Evolutionary conservation across 768 basidiomycete species (phyloP), one percentile per base, ranked within the genome.

Genomic region (Neoboletus subvelutipes): DNA sequence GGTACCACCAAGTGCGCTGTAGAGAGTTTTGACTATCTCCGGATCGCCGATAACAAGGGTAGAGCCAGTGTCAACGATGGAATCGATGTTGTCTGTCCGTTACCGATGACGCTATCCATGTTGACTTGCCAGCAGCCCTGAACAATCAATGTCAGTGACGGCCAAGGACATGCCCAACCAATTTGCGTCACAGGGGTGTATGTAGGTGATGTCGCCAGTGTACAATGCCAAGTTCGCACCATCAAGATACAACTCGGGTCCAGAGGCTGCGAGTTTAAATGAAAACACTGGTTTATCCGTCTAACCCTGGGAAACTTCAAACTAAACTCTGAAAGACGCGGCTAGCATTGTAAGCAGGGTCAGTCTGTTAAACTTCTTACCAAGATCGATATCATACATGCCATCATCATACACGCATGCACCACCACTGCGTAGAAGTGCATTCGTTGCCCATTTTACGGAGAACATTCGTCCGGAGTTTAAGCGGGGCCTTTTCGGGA

Each of bases 191-290:
- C 56, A 42, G 52, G 46, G 15, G 50, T n/a, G 20, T 74, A 77
- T n/a, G 20, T 74, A 77, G 6, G 73, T 73, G 68, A 85, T 74
- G 6, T 53, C 46, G 9, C 83, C 83, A 4, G 72, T 77, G 68
- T 78, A 83, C 53, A 77, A 67, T 1, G 63, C 56, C 2, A 55
- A 45, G 65, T 87, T 75, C 10, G 70, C 69, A 45, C 84, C 84
- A 41, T 84, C 84, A 24, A 87, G 57, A 63, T 74, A 78, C 17
- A 87, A 71, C 67, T 82, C 80, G 2, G 76, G 71, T 5, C 74
- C 75, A 15, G 62, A 52, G 9, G 62, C 22, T 13, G 79, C 65
- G 10, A 84, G 67, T 63, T 80, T 81, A 66, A 85, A 79, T 12
- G 77, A 73, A 62, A 84, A 83, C 47, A 71, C 69, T 28, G 75